Base-by-base conservation (phyloP, 164 flowering plant genomes). In the Paratinospora sagittata region DNA sequence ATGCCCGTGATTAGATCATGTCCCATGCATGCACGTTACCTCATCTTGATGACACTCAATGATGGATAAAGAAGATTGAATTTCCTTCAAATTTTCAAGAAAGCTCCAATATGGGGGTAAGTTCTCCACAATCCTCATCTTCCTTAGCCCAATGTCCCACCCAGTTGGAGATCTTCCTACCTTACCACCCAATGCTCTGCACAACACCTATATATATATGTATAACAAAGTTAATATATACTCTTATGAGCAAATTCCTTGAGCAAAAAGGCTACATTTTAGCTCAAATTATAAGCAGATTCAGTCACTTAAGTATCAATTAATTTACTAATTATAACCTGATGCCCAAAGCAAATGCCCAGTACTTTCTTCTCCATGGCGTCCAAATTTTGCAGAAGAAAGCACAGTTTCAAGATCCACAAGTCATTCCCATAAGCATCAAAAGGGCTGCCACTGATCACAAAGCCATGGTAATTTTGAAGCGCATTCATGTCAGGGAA, bases 321-420 rank as follows among this genome's bases (percentile, higher is more conserved):
- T 52, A 52, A 17, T 21, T 2, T 19, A 52, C n/a, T 19, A 52
- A 6, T 17, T 52, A 52, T 52, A 71, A 86, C 91, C 87, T 91
- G 97, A 68, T 88, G 97, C 2, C 97, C 97, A 72, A 92, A 92
- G 84, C 96, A 92, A 72, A 89, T 84, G 0, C 93, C 97, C 19
- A 92, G 86, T 37, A 92, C 78, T 62, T 87, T 89, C 81, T 89
- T 92, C 67, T 84, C 77, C 90, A 88, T 85, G 68, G 85, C 77
- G 72, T 85, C 78, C 10, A 92, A 55, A 21, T 80, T 82, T 57
- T 82, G 85, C 23, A 90, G 30, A 26, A 90, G 80, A 64, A 82
- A 72, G 73, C 91, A 84, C 45, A 92, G 96, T 75, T 80, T 78
- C 72, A 84, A 58, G 72, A 92, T 86, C 97, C 97, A 90, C 2